Evolutionary conservation across 495 filamentous ascomycete species (phyloP).

Genomic region (Penicillium odoratum): DNA sequence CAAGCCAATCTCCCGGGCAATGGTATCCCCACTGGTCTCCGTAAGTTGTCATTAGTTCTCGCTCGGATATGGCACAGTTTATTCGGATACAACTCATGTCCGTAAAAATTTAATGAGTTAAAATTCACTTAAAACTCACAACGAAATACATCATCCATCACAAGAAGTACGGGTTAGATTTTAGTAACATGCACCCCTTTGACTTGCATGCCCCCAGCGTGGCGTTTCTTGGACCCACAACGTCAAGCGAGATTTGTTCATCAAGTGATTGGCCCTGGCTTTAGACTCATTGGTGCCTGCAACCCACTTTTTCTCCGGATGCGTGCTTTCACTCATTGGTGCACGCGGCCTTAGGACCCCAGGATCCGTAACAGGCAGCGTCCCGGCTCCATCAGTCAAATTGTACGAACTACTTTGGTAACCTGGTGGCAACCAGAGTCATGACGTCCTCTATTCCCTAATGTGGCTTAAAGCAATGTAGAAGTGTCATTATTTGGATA

Average conservation of each 20-base stretch:
- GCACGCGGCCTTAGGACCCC: conserved; percentile 24
- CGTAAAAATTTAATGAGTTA: no score
- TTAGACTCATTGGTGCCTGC: conserved; percentile 22
- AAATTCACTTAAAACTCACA: no score
- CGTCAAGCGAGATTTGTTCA: conserved; percentile 19
- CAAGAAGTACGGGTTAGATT: neutral
- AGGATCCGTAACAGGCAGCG: conserved; percentile 20
- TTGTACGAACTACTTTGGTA: conserved; percentile 21
- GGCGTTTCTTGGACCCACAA: conserved; percentile 17
- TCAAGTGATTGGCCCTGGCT: conserved; percentile 15
- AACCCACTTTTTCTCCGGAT: conserved; percentile 35
- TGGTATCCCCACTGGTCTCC: conserved; percentile 5
- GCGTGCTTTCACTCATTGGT: conserved; percentile 28
- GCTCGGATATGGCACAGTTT: no score
- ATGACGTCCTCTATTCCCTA: conserved; percentile 28
- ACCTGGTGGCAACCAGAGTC: conserved; percentile 27
- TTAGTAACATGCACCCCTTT: conserved; percentile 5
- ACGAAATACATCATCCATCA: no score
- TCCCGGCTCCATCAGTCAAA: neutral
- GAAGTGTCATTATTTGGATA: neutral
- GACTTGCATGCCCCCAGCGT: conserved; percentile 19
- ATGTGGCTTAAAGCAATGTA: neutral
- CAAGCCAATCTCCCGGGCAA: conserved; percentile 20
- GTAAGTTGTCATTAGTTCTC: neutral
- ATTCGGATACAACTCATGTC: no score